Conservation (phyloP, 345 rosid species). For the Mallotus nudiflorus region DNA sequence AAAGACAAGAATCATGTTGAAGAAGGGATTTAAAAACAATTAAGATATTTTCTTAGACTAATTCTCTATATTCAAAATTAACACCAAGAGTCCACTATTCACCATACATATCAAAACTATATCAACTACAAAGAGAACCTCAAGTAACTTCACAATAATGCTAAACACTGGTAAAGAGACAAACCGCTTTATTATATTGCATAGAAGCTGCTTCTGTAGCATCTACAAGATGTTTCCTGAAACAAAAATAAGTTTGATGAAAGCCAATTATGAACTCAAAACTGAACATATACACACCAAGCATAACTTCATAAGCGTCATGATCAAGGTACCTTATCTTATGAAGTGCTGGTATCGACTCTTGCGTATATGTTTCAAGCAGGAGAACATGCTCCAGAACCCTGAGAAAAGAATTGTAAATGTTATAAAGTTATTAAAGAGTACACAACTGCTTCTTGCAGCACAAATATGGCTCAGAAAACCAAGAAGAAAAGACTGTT, state of each 20-base stretch:
- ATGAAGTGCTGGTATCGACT: constrained; percentile 87
- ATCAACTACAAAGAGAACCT: neutral
- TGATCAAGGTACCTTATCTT: constrained; percentile 65
- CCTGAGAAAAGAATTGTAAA: constrained; percentile 36
- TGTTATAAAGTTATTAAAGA: neutral
- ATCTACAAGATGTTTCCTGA: constrained; percentile 87
- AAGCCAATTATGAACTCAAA: neutral
- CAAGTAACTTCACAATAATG: neutral
- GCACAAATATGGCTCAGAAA: too few species aligned
- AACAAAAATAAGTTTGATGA: constrained; percentile 1
- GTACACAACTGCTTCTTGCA: too few species aligned
- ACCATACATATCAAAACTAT: neutral
- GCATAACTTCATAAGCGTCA: neutral
- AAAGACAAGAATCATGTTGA: neutral
- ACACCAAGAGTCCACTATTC: too few species aligned
- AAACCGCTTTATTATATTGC: constrained; percentile 94
- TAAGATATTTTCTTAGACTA: neutral
- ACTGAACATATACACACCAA: neutral
- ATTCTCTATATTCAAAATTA: neutral
- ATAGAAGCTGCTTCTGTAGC: constrained; percentile 95
- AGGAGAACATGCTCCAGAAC: constrained; percentile 83
- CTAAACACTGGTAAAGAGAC: constrained; percentile 29
- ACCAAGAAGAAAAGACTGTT: too few species aligned
- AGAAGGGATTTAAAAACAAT: neutral
- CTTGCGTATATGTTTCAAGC: constrained; percentile 85